These are phyloP conservation scores for Dioszegia hungarica DNA, from an alignment of 768 basidiomycete species.

Conservation along the genomic window DNA sequence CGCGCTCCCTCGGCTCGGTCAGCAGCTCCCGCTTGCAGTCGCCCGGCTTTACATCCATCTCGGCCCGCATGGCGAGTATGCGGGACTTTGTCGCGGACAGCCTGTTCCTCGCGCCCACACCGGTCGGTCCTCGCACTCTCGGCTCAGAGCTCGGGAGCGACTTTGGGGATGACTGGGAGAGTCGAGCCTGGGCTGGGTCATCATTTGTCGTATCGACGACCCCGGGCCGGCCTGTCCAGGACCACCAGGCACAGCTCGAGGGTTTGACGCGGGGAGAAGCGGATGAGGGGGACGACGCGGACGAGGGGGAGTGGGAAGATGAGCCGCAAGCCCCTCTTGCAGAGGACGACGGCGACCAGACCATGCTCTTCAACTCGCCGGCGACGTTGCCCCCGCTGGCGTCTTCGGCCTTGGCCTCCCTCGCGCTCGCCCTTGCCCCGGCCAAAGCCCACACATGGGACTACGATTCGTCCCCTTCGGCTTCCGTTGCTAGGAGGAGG, in stretches of 20 bases:
- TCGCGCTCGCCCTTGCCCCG: slow-evolving; percentile 29
- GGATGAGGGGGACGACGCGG: background rate
- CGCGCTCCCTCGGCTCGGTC: background rate
- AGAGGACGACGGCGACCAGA: background rate
- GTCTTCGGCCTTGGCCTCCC: slow-evolving; percentile 31
- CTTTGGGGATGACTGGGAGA: slow-evolving; percentile 26
- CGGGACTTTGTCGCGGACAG: slow-evolving; percentile 21
- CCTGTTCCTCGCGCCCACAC: background rate
- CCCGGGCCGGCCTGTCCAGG: no score
- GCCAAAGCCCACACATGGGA: slow-evolving; percentile 12
- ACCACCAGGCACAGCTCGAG: no score
- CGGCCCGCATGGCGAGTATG: slow-evolving; percentile 30
- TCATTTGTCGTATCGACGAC: no score
- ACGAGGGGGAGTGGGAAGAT: slow-evolving; percentile 1
- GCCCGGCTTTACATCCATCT: slow-evolving; percentile 27
- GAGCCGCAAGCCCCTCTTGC: background rate
- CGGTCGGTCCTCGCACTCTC: slow-evolving; percentile 12
- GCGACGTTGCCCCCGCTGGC: slow-evolving; percentile 25
- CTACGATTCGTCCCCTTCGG: background rate
- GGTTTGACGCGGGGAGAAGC: background rate
- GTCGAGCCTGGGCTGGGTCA: background rate
- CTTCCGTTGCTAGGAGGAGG: no score
- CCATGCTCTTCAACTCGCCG: slow-evolving; percentile 6
- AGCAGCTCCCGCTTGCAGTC: background rate
- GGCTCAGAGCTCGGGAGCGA: slow-evolving; percentile 39